Base-by-base conservation (phyloP, 345 rosid species). In the Melaleuca alternifolia region DNA sequence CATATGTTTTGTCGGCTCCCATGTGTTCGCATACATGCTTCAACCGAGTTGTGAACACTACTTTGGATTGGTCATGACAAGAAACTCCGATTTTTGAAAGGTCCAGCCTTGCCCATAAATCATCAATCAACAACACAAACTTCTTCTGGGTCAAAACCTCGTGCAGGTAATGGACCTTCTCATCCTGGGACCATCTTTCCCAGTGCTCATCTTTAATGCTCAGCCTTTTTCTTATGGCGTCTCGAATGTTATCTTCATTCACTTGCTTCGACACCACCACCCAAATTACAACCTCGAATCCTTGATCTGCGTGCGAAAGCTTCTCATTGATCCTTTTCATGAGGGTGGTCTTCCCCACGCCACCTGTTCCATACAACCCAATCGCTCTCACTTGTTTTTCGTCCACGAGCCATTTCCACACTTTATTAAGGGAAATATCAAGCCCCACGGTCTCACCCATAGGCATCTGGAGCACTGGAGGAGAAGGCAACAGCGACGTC, bases 41-140 rank as follows among this genome's bases (percentile, higher is more conserved):
- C 18, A 59, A 85, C 28, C 88, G 75, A 54, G 90, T 57, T 23
- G 88, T 87, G 41, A 86, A 86, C 44, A 90, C 48, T 0, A 88
- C 85, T 85, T 87, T 90, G 51, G 79, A 88, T 51, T 50, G 56
- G 46, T 10, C 28, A 14, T 30, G 30, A 50, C 0, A 18, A 18
- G 84, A 84, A 16, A 54, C 26, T 24, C 91, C 90, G 0, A 88
- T 10, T 15, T 28, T 1, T 9, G 1, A 6, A 20, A 90, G 88
- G 14, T 88, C 50, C 5, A 90, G 15, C 7, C 1, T 12, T 28
- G 37, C 53, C 87, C 86, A 86, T 10, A 88, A 7, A 84, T 90
- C 87, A 84, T 90, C 91, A 50, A 90, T 26, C 61, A 90, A 81
- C 33, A 90, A 20, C 4, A 86, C 84, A 71, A 90, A 90, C 84